These are phyloP conservation scores for Didymella pomorum DNA, from an alignment of 2,329 filamentous ascomycete genomes.

Conservation along the genomic window DNA sequence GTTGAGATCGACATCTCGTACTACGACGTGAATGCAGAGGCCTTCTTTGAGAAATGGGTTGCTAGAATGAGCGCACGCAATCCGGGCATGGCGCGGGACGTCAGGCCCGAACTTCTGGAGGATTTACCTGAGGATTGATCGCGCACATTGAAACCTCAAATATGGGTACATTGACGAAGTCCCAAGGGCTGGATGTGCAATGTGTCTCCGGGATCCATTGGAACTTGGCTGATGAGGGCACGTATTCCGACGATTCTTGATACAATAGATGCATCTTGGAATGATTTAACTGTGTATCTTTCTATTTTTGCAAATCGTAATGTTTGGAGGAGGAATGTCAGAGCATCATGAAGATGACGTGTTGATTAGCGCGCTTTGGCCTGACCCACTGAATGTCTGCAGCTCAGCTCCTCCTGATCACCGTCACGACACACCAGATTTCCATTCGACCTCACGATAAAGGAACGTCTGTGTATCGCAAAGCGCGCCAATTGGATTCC, in stretches of 20 bases:
- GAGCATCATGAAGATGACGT: neutral
- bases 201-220: neutral
- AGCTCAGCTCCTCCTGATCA: neutral
- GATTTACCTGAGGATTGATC: no score
- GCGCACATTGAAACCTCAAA: no score
- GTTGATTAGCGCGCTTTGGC: constrained; percentile 2
- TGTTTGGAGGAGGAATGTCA: neutral
- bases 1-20: no score
- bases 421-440: neutral
- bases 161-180: neutral
- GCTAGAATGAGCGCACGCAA: no score
- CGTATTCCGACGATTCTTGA: no score
- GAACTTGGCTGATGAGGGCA: neutral
- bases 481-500: neutral
- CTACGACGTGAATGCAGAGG: no score
- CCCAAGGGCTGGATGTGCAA: neutral
- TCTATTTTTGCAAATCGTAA: neutral
- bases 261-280: neutral
- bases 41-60: no score
- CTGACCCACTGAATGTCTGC: neutral
- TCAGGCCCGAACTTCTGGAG: no score
- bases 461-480: neutral
- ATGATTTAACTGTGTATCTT: no score
- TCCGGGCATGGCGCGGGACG: no score
- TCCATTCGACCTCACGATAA: neutral